These are phyloP conservation scores for Beta macrorhiza DNA, from an alignment of 179 eudicot species.

Conservation along the genomic window DNA sequence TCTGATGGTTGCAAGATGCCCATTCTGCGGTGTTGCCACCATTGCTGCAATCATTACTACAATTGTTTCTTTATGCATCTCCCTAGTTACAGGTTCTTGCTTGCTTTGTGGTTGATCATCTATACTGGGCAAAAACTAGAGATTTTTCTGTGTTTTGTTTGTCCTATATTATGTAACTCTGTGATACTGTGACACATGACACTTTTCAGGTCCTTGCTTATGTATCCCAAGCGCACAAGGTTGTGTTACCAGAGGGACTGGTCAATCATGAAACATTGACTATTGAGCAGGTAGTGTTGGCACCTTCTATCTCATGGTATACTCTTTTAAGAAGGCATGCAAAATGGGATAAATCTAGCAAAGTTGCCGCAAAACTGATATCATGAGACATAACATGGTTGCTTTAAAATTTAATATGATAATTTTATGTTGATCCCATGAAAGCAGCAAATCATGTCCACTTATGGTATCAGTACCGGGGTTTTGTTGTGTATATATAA, in stretches of 20 bases:
- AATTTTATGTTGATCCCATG: too few relatives aligned
- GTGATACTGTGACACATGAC: not conserved
- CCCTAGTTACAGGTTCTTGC: not conserved
- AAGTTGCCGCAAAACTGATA: not conserved
- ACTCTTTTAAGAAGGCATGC: not conserved
- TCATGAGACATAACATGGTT: not conserved
- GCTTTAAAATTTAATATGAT: not conserved
- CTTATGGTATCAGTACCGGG: too few relatives aligned
- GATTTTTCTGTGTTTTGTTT: not conserved
- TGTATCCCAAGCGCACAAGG: conserved; percentile 92
- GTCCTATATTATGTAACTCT: conserved; percentile 1
- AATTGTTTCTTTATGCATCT: not conserved
- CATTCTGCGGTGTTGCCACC: not conserved
- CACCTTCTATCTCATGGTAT: not conserved
- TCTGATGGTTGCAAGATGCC: not conserved
- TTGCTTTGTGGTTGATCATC: not conserved
- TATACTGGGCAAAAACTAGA: not conserved
- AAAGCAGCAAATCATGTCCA: too few relatives aligned
- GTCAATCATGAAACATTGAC: conserved; percentile 70
- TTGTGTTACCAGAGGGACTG: conserved; percentile 75
- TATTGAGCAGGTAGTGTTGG: conserved; percentile 68
- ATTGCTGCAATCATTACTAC: not conserved
- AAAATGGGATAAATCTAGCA: not conserved
- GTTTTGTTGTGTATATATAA: too few relatives aligned
- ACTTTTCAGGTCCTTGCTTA: conserved; percentile 74